Percentiles rank a stretch among this genome's conserved stretches.
Evolutionary conservation across 352 stramenopile species (phyloP).

Genomic region (Blastocystis sp.): DNA sequence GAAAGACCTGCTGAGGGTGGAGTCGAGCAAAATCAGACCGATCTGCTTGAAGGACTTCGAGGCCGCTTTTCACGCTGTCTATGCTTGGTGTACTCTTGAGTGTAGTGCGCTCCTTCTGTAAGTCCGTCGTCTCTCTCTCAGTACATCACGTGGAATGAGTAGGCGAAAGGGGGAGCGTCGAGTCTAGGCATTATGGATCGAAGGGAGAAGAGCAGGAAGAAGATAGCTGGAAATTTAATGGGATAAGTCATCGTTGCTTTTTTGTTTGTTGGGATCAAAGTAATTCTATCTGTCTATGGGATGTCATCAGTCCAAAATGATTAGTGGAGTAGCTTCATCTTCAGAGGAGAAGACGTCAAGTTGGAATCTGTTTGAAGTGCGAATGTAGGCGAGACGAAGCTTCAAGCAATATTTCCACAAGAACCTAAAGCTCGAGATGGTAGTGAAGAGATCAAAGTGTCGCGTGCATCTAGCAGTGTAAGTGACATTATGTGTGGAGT

Average conservation of each 20-base stretch:
- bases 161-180: not conserved
- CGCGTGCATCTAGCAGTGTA: not conserved
- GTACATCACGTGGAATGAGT: slow-evolving; percentile 25
- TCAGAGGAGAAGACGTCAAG: not conserved
- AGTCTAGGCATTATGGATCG: not conserved
- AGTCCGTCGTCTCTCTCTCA: slow-evolving; percentile 1
- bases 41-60: slow-evolving; percentile 38
- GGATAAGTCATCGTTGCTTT: not conserved
- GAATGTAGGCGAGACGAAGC: not conserved
- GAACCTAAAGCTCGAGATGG: not conserved
- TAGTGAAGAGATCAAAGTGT: not conserved
- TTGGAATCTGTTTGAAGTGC: not conserved
- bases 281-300: not conserved
- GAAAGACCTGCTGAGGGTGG: not conserved
- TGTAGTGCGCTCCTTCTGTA: slow-evolving; percentile 22
- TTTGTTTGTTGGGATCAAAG: not conserved
- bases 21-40: not conserved
- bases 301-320: not conserved
- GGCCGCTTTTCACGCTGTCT: not conserved
- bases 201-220: not conserved
- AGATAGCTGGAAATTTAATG: not conserved
- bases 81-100: not conserved
- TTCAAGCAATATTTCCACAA: not conserved
- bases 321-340: not conserved
- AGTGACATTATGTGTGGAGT: slow-evolving; percentile 28